Conservation (phyloP, 179 eudicot genomes). For the Beta lomatogona region DNA sequence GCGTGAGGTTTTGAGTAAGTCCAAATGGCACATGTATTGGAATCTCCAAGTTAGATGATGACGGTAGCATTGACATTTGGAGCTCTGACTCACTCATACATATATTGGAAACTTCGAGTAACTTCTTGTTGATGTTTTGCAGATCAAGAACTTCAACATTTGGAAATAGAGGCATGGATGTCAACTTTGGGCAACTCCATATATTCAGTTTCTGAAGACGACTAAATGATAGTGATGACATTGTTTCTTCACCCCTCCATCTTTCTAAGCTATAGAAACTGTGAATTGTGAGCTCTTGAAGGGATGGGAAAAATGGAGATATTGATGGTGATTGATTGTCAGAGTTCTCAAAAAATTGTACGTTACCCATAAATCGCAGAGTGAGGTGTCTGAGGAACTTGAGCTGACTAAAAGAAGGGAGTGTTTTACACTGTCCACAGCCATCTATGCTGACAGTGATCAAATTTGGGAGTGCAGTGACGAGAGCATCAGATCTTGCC, state of each 20-base stretch:
- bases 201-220: conserved; percentile 4
- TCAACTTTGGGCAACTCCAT: conserved; percentile 20
- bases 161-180: conserved; percentile 18
- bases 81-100: not conserved
- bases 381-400: not conserved
- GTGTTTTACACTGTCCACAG: not conserved
- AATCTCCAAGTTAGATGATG: not conserved
- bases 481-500: not conserved
- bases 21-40: not conserved
- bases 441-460: conserved; percentile 10
- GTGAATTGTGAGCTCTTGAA: conserved; percentile 10
- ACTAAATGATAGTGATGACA: not conserved
- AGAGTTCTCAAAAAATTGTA: not conserved
- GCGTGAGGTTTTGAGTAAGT: not conserved
- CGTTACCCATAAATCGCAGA: conserved; percentile 9
- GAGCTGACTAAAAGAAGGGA: conserved; percentile 15
- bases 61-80: not conserved
- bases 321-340: not conserved
- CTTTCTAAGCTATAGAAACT: conserved; percentile 9
- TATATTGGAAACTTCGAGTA: not conserved
- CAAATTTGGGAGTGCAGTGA: conserved; percentile 4
- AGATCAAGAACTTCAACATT: conserved; percentile 7
- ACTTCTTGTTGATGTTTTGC: not conserved
- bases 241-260: conserved; percentile 4
- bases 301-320: conserved; percentile 15